These are phyloP conservation scores for Scytalidium lignicola DNA, from an alignment of 2,329 filamentous ascomycete species.

Conservation along the genomic window DNA sequence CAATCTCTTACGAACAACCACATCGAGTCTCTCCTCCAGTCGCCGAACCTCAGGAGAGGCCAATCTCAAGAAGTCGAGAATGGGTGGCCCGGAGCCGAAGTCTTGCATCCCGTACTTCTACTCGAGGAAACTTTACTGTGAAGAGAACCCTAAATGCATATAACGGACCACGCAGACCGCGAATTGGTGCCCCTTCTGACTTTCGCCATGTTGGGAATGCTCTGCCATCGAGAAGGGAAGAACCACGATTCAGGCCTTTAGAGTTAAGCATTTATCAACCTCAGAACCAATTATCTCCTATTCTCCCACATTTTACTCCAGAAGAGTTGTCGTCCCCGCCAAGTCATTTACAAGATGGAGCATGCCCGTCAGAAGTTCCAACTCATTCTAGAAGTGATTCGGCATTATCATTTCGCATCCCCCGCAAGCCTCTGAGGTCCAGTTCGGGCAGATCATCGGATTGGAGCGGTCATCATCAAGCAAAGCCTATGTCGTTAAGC, in stretches of 20 bases:
- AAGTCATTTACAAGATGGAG: constrained; percentile 7
- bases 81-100: constrained; percentile 31
- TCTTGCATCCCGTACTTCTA: constrained; percentile 35
- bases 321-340: constrained; percentile 9
- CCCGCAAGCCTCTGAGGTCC: constrained; percentile 24
- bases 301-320: constrained; percentile 43
- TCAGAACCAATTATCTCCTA: constrained; percentile 46
- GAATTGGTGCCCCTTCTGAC: constrained; percentile 54
- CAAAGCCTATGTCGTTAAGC: constrained; percentile 18
- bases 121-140: constrained; percentile 38
- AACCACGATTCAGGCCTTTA: constrained; percentile 43
- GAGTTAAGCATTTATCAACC: constrained; percentile 50
- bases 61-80: constrained; percentile 23
- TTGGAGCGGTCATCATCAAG: constrained; percentile 15
- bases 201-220: constrained; percentile 54
- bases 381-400: constrained; percentile 24
- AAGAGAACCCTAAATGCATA: constrained; percentile 37
- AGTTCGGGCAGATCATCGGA: constrained; percentile 21
- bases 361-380: constrained; percentile 12
- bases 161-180: constrained; percentile 45
- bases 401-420: constrained; percentile 22
- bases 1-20: constrained; percentile 34
- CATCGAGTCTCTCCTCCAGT: constrained; percentile 31
- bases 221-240: constrained; percentile 19
- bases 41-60: constrained; percentile 21